phyloP scores from a whole-genome alignment of 306 rosid genomes.

The Cicer cuneatum region DNA sequence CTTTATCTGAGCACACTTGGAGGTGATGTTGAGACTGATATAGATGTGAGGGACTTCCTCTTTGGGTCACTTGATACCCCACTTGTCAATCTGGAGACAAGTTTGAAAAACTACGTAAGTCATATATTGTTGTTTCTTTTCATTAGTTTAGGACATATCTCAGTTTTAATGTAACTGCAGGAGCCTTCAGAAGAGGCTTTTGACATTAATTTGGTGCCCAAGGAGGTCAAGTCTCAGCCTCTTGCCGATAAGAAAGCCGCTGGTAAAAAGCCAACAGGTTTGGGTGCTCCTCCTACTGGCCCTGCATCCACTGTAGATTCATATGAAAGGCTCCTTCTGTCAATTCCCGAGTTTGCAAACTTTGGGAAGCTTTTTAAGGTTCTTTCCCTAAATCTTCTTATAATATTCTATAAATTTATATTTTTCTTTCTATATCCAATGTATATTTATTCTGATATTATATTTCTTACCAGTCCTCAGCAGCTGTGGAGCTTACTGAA shows the following conservation, averaged over 20 bases:
- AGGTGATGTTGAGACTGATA: conserved; percentile 82
- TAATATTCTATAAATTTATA: conserved; percentile 21
- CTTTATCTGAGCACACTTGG: conserved; percentile 86
- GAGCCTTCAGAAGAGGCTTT: conserved; percentile 90
- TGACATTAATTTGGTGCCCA: conserved; percentile 80
- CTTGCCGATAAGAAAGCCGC: conserved; percentile 93
- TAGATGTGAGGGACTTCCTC: conserved; percentile 72
- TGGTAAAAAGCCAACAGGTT: conserved; percentile 86
- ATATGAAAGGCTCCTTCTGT: conserved; percentile 75
- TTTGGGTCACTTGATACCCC: conserved; percentile 91
- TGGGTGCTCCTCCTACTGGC: conserved; percentile 81
- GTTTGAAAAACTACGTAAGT: conserved; percentile 86
- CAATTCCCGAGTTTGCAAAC: conserved; percentile 72
- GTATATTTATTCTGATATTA: conserved; percentile 41
- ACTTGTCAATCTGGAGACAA: conserved; percentile 82
- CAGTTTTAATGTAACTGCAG: conserved; percentile 57
- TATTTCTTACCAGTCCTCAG: conserved; percentile 75
- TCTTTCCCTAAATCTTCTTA: conserved; percentile 35
- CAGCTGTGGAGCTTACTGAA: conserved; percentile 97
- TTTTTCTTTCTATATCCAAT: conserved; percentile 30
- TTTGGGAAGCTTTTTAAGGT: conserved; percentile 98
- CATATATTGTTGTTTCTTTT: conserved; percentile 34
- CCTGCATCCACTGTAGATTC: conserved; percentile 81
- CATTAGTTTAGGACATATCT: conserved; percentile 38
- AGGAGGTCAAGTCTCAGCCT: conserved; percentile 87